Percentiles rank a stretch among this genome's conserved stretches.
Evolutionary conservation across 2,329 filamentous ascomycete genomes (phyloP).

Genomic region (Elsinoe necatrix): DNA sequence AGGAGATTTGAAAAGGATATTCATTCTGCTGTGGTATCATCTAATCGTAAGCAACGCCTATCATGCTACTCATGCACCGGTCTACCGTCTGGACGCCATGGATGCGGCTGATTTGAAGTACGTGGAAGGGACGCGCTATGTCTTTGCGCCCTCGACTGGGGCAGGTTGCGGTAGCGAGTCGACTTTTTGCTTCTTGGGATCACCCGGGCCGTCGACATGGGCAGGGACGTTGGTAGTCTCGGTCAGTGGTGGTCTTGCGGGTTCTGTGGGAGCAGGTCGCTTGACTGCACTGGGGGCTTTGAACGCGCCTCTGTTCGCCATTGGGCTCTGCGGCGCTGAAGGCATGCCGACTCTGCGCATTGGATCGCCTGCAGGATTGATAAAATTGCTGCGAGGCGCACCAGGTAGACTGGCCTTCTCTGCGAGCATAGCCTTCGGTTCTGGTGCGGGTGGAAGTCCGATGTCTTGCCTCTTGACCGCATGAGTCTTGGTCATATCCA

Average conservation of each 20-base stretch:
- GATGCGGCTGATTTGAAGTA: background rate
- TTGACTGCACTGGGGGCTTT: constrained; percentile 36
- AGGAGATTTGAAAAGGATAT: background rate
- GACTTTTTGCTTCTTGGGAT: constrained; percentile 35
- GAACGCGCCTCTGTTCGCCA: constrained; percentile 38
- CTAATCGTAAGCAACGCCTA: constrained; percentile 7
- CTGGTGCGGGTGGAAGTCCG: background rate
- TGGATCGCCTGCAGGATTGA: constrained; percentile 41
- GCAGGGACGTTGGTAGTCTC: constrained; percentile 40
- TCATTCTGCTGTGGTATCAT: constrained; percentile 6
- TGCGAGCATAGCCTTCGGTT: constrained; percentile 5
- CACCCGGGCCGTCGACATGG: constrained; percentile 29
- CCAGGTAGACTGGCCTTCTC: background rate
- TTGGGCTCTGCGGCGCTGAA: constrained; percentile 34
- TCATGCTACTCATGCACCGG: constrained; percentile 1
- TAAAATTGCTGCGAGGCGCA: constrained; percentile 33
- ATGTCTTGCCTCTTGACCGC: constrained; percentile 52
- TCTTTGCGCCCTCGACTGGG: background rate
- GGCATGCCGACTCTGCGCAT: constrained; percentile 45
- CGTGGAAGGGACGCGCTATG: constrained; percentile 1
- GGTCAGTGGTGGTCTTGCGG: constrained; percentile 31
- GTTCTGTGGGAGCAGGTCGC: constrained; percentile 23
- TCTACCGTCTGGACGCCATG: background rate
- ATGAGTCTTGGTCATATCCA: constrained; percentile 71
- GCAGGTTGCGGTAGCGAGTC: constrained; percentile 20